A percentile compares a stretch with the other conserved stretches of the same genome.
Conservation (phyloP, 2,329 filamentous ascomycete genomes). For the Fusarium oxysporum region DNA sequence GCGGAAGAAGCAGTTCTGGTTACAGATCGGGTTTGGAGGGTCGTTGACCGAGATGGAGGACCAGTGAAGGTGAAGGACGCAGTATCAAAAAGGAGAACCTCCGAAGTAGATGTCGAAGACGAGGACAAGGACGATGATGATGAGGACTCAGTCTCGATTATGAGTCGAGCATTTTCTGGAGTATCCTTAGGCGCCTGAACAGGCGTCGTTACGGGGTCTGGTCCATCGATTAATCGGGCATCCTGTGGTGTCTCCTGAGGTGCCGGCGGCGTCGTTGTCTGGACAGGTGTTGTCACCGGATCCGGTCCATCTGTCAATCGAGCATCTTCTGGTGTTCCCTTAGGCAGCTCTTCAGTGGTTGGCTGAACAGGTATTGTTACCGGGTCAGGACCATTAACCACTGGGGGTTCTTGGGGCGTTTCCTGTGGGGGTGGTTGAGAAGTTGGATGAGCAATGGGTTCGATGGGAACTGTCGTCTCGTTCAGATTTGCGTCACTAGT, state of each 20-base stretch:
- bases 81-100: slow-evolving; percentile 36
- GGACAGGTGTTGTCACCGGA: slow-evolving; percentile 6
- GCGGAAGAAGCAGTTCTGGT: slow-evolving; percentile 33
- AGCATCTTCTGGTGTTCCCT: slow-evolving; percentile 14
- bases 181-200: background rate
- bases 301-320: slow-evolving; percentile 9
- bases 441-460: slow-evolving; percentile 19
- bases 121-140: background rate
- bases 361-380: background rate
- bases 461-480: slow-evolving; percentile 10
- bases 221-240: slow-evolving; percentile 6
- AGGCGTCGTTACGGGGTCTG: slow-evolving; percentile 11
- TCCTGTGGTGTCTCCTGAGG: slow-evolving; percentile 16
- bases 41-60: slow-evolving; percentile 29
- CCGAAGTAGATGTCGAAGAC: slow-evolving; percentile 11
- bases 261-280: slow-evolving; percentile 6
- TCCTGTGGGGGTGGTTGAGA: slow-evolving; percentile 1
- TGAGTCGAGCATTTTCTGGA: slow-evolving; percentile 19
- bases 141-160: slow-evolving; percentile 7
- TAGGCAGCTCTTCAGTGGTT: slow-evolving; percentile 4
- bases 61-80: slow-evolving; percentile 35
- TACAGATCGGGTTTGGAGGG: slow-evolving; percentile 30
- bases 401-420: background rate
- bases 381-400: background rate
- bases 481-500: slow-evolving; percentile 9